Conservation (phyloP, 2,329 filamentous ascomycete species). For the Colletotrichum navitas region DNA sequence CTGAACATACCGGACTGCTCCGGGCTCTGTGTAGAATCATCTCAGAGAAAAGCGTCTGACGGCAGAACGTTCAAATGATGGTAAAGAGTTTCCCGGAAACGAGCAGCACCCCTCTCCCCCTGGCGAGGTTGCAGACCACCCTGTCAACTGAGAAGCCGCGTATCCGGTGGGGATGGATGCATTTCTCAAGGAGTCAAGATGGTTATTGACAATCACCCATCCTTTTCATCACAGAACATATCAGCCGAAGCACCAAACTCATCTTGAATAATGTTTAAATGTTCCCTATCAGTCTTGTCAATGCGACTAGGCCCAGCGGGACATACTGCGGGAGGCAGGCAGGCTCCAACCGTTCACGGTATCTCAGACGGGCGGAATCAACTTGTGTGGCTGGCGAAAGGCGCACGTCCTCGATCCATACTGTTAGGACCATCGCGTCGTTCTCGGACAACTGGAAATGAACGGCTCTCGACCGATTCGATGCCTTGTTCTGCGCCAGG, state of each 20-base stretch:
- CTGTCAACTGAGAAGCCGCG: not conserved
- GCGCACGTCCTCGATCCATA: conserved; percentile 12
- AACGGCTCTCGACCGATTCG: not conserved
- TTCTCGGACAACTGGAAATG: conserved; percentile 24
- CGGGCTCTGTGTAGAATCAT: not conserved
- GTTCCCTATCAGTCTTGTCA: not conserved
- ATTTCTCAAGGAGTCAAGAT: not conserved
- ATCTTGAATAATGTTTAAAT: not conserved
- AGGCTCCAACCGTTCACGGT: conserved; percentile 28
- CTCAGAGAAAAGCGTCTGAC: not conserved
- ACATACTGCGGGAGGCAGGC: not conserved
- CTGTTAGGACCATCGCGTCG: not conserved
- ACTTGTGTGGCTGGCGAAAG: not conserved
- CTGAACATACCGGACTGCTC: no score
- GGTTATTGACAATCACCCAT: not conserved
- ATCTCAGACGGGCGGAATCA: not conserved
- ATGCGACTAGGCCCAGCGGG: not conserved
- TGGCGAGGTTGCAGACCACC: not conserved
- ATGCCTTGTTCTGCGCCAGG: not conserved
- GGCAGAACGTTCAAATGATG: not conserved
- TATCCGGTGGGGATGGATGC: not conserved
- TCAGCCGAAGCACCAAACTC: not conserved
- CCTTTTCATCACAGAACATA: not conserved
- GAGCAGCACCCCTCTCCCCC: not conserved
- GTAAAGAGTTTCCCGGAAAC: conserved; percentile 6